A percentile compares a stretch with the other conserved stretches of the same genome.
These are phyloP conservation scores for Arachnopeziza araneosa DNA, from an alignment of 2,329 filamentous ascomycete genomes.

Conservation along the genomic window DNA sequence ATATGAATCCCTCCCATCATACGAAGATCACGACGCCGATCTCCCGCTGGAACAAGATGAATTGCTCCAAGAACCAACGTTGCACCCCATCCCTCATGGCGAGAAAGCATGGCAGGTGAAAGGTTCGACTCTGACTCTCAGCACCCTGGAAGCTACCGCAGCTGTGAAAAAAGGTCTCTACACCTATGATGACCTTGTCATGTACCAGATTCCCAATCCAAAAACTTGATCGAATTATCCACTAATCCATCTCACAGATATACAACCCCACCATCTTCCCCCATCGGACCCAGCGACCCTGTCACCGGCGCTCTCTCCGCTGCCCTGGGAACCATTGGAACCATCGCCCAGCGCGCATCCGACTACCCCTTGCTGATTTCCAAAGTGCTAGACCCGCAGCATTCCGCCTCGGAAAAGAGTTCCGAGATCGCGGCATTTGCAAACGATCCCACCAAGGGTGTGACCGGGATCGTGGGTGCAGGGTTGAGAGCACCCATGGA, in stretches of 20 bases:
- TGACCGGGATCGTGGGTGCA: slow-evolving; percentile 19
- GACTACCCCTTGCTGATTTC: slow-evolving; percentile 16
- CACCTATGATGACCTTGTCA: slow-evolving; percentile 1
- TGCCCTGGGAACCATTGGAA: slow-evolving; percentile 10
- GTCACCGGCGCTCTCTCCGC: slow-evolving; percentile 14
- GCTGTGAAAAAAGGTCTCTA: slow-evolving; percentile 3
- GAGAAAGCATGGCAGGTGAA: slow-evolving; percentile 8
- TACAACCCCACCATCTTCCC: neutral
- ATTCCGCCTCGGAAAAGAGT: slow-evolving; percentile 1
- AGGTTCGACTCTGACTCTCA: slow-evolving; percentile 2
- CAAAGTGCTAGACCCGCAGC: slow-evolving; percentile 10
- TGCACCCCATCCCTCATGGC: neutral
- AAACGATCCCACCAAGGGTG: slow-evolving; percentile 15
- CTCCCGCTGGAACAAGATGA: slow-evolving; percentile 2
- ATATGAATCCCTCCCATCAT: neutral
- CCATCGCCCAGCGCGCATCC: slow-evolving; percentile 12
- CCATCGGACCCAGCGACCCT: slow-evolving; percentile 11
- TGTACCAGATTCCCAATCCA: neutral
- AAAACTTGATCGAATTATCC: neutral
- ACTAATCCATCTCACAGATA: slow-evolving; percentile 1
- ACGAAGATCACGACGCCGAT: neutral
- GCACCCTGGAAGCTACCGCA: slow-evolving; percentile 5
- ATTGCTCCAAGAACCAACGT: neutral
- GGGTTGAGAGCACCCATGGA: slow-evolving; percentile 19
- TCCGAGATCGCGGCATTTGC: slow-evolving; percentile 12